These are phyloP conservation scores for Termitomyces sp. DNA, from an alignment of 768 basidiomycete genomes.

Conservation along the genomic window DNA sequence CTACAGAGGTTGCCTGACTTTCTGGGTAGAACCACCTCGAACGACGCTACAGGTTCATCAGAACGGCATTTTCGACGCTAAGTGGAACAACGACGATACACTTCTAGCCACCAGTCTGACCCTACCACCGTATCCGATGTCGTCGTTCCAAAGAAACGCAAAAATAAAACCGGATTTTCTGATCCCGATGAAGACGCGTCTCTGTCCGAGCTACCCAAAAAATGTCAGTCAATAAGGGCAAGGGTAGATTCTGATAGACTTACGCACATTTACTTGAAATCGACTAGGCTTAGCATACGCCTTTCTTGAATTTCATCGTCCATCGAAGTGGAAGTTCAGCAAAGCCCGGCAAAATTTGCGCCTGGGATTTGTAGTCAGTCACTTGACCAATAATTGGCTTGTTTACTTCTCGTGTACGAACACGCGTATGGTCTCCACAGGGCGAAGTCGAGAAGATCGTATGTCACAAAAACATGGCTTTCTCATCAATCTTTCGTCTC, in stretches of 20 bases:
- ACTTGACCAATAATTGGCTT: background rate
- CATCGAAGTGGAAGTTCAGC: conserved; percentile 66
- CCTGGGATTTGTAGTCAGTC: conserved; percentile 31
- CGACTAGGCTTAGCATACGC: conserved; percentile 50
- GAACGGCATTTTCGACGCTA: conserved; percentile 74
- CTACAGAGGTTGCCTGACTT: background rate
- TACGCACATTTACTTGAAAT: conserved; percentile 28
- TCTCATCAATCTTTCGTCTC: no score
- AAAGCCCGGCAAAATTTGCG: conserved; percentile 75
- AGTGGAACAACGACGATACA: conserved; percentile 65
- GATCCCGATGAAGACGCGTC: conserved; percentile 41
- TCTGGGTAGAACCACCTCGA: conserved; percentile 50
- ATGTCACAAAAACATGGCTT: no score
- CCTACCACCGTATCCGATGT: conserved; percentile 7
- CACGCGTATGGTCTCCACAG: conserved; percentile 80
- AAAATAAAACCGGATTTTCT: conserved; percentile 42
- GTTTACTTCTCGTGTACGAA: conserved; percentile 62
- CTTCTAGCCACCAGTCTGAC: conserved; percentile 44
- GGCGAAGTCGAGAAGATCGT: conserved; percentile 64
- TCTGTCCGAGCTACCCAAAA: conserved; percentile 37
- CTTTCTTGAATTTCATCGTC: conserved; percentile 48
- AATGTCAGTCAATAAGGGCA: conserved; percentile 31
- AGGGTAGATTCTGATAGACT: conserved; percentile 3
- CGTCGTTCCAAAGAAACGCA: conserved; percentile 31
- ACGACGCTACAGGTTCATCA: conserved; percentile 54